Percentiles rank a stretch among this genome's conserved stretches.
Conservation (phyloP, 176 grass and related monocot genomes). For the Cenchrus americanus region DNA sequence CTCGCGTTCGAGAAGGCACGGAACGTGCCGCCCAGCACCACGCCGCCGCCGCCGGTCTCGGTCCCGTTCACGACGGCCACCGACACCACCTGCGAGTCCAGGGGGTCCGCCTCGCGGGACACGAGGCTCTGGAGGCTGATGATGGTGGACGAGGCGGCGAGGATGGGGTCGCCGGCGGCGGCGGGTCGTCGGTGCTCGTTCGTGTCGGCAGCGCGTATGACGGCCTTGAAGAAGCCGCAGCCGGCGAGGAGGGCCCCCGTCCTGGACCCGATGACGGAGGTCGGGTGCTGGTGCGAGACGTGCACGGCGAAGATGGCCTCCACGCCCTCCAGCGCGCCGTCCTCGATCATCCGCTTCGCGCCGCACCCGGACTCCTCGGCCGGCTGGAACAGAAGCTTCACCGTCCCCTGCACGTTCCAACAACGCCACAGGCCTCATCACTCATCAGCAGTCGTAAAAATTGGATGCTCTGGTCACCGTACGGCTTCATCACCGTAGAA, state of each 20-base stretch:
- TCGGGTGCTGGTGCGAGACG: constrained; percentile 71
- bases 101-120: constrained; percentile 82
- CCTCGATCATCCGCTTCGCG: constrained; percentile 96
- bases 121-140: constrained; percentile 87
- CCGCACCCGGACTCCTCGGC: constrained; percentile 90
- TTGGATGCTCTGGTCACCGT: neutral
- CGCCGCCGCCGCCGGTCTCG: constrained; percentile 11
- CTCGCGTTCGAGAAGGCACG: constrained; percentile 91
- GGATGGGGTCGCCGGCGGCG: constrained; percentile 31
- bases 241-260: constrained; percentile 82
- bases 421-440: neutral
- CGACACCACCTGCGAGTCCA: constrained; percentile 92
- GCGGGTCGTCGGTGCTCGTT: neutral
- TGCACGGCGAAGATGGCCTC: constrained; percentile 97
- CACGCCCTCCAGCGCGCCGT: constrained; percentile 83
- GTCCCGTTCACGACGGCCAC: constrained; percentile 58
- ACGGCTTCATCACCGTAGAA: neutral
- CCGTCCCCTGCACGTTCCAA: constrained; percentile 66
- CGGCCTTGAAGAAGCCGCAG: constrained; percentile 92
- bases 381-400: constrained; percentile 94
- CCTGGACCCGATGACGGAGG: constrained; percentile 76
- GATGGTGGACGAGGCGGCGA: constrained; percentile 71
- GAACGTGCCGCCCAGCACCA: constrained; percentile 79
- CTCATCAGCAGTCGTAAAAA: neutral
- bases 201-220: constrained; percentile 32